Percentiles rank a stretch among this genome's conserved stretches.
Evolutionary conservation across 306 rosid species (phyloP).

Genomic region (Lathyrus tuberosus): DNA sequence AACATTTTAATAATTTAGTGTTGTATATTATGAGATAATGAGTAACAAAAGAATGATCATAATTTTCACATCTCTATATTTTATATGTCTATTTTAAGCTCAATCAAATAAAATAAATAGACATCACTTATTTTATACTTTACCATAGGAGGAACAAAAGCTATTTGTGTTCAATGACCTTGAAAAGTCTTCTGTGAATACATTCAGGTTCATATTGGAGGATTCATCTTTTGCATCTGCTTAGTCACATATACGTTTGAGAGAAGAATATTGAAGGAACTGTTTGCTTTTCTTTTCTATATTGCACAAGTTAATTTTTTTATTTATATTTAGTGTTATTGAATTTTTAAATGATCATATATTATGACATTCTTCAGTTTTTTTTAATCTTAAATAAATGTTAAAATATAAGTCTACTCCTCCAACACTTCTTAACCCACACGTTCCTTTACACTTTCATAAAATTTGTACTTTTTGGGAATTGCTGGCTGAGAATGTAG

Average conservation of each 20-base stretch:
- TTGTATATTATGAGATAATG: background rate
- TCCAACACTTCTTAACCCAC: too few relatives aligned
- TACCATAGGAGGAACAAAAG: constrained; percentile 1
- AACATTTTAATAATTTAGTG: background rate
- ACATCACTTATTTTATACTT: background rate
- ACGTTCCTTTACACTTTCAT: too few relatives aligned
- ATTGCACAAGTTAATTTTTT: too few relatives aligned
- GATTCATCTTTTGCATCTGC: constrained; percentile 26
- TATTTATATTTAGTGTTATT: too few relatives aligned
- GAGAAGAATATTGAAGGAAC: too few relatives aligned
- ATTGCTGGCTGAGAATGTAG: too few relatives aligned
- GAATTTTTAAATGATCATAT: too few relatives aligned
- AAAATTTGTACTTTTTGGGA: too few relatives aligned
- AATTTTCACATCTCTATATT: constrained; percentile 4
- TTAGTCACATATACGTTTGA: background rate
- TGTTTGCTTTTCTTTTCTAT: too few relatives aligned
- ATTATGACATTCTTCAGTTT: too few relatives aligned
- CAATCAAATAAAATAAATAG: background rate
- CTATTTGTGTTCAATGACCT: background rate
- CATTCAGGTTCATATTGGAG: constrained; percentile 6
- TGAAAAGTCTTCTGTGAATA: constrained; percentile 1
- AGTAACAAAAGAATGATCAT: background rate
- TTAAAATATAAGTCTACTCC: too few relatives aligned
- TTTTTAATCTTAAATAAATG: too few relatives aligned
- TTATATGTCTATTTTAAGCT: background rate